Evolutionary conservation across 1,284 basidiomycete species (phyloP), one percentile per base, ranked within the genome.

Genomic region (Ganoderma sinense): DNA sequence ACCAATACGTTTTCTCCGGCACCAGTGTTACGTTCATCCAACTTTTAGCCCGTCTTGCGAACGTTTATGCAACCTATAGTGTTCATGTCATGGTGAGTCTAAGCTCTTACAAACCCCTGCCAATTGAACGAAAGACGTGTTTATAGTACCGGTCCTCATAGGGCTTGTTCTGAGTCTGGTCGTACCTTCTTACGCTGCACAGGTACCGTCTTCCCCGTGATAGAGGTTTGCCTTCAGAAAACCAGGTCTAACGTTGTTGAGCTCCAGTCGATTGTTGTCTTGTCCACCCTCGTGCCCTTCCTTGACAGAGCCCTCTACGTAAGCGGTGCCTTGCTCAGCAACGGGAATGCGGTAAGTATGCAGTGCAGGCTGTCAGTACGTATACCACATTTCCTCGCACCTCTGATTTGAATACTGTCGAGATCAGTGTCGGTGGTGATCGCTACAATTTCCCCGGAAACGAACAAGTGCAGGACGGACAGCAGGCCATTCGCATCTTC

Each of bases 291-390:
- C 6, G 83, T 82, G 8, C 69, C 86, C 33, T 81, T 86, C 73
- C 82, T 87, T 64, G 85, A 87, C 76, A 80, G 84, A 69, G 82
- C 82, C 1, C 88, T 88, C 78, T 89, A 87, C 73, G 87, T 85
- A 0, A 84, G 83, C 84, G 85, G 85, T 83, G 86, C 71, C 75
- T 82, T 86, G 71, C 76, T 88, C 62, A 83, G 83, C 60, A 88
- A 88, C 62, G 85, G 84, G 4, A 83, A 83, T 20, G 84, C 84
- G 83, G 84, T 84, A 40, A 13, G 66, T 29, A 65, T n/a, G n/a
- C n/a, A 66, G 74, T 45, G 45, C 56, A 31, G n/a, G n/a, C n/a
- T n/a, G n/a, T n/a, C n/a, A n/a, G n/a, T 16, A 29, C 31, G 26
- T 31, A 2, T 26, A 23, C 26, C 1, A 20, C 23, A 2, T 26